Percentiles rank a stretch among this genome's conserved stretches.
phyloP scores from a whole-genome alignment of 768 basidiomycete species.

The Phylloporus sp. region DNA sequence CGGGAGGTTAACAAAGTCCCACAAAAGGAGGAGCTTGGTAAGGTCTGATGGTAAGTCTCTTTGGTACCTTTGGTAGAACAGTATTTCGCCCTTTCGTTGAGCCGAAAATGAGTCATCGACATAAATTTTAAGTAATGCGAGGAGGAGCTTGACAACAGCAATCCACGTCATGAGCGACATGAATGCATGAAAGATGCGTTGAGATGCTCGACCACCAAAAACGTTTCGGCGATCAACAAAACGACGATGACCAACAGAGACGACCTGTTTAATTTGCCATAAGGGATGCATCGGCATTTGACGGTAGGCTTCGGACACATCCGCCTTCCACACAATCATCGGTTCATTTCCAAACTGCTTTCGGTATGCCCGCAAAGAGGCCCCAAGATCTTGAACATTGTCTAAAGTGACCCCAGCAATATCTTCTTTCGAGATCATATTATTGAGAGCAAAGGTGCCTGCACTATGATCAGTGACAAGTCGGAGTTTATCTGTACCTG shows the following conservation, averaged over 20 bases:
- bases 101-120: slow-evolving; percentile 26
- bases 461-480: slow-evolving; percentile 39
- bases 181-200: slow-evolving; percentile 28
- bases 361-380: not conserved
- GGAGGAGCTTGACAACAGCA: slow-evolving; percentile 10
- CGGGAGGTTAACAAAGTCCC: too few relatives aligned
- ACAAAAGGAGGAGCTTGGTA: too few relatives aligned
- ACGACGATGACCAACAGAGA: slow-evolving; percentile 5
- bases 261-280: slow-evolving; percentile 40
- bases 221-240: slow-evolving; percentile 24
- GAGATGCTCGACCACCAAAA: slow-evolving; percentile 23
- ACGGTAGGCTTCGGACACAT: slow-evolving; percentile 35
- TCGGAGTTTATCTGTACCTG: slow-evolving; percentile 32
- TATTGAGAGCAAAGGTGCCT: slow-evolving; percentile 33
- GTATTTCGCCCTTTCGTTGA: not conserved
- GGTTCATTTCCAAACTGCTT: fast-evolving
- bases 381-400: slow-evolving; percentile 31
- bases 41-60: not conserved
- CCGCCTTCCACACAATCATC: slow-evolving; percentile 29
- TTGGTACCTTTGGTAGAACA: not conserved
- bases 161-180: slow-evolving; percentile 31
- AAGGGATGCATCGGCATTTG: slow-evolving; percentile 34
- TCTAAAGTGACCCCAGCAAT: slow-evolving; percentile 30
- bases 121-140: slow-evolving; percentile 21
- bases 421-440: slow-evolving; percentile 16